A percentile compares a stretch with the other conserved stretches of the same genome.
Evolutionary conservation across 164 flowering plant genomes (phyloP).

Genomic region (Berberis thunbergii): DNA sequence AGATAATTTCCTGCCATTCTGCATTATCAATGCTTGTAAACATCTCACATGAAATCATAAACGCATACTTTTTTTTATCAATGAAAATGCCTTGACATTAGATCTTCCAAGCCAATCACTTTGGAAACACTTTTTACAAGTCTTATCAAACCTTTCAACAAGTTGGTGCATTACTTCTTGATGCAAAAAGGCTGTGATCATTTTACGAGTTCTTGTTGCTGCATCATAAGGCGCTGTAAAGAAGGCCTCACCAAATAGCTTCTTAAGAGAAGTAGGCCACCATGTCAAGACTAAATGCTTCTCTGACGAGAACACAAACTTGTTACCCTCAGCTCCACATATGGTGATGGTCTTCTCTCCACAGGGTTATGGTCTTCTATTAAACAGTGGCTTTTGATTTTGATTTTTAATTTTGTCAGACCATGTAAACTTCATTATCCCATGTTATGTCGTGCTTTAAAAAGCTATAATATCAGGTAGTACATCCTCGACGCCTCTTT

Average conservation of each 20-base stretch:
- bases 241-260: conserved; percentile 9
- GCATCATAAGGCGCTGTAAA: conserved; percentile 8
- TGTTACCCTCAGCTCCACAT: background rate
- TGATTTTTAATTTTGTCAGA: too few species aligned
- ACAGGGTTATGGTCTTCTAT: too few species aligned
- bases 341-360: background rate
- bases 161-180: conserved; percentile 5
- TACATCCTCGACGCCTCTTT: background rate
- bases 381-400: too few species aligned
- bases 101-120: conserved; percentile 8
- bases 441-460: conserved; percentile 56
- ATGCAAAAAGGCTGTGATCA: conserved; percentile 6
- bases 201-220: conserved; percentile 4
- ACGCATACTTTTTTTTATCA: conserved; percentile 11
- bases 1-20: conserved; percentile 5
- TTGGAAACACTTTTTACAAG: conserved; percentile 8
- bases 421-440: too few species aligned
- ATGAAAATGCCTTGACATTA: conserved; percentile 8
- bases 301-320: background rate
- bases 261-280: conserved; percentile 10
- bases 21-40: conserved; percentile 9
- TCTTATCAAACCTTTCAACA: conserved; percentile 6
- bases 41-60: conserved; percentile 4
- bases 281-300: conserved; percentile 8
- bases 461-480: conserved; percentile 87